A percentile compares a stretch with the other conserved stretches of the same genome.
Evolutionary conservation across 2,329 filamentous ascomycete species (phyloP).

Genomic region (Hypoxylon sp.): DNA sequence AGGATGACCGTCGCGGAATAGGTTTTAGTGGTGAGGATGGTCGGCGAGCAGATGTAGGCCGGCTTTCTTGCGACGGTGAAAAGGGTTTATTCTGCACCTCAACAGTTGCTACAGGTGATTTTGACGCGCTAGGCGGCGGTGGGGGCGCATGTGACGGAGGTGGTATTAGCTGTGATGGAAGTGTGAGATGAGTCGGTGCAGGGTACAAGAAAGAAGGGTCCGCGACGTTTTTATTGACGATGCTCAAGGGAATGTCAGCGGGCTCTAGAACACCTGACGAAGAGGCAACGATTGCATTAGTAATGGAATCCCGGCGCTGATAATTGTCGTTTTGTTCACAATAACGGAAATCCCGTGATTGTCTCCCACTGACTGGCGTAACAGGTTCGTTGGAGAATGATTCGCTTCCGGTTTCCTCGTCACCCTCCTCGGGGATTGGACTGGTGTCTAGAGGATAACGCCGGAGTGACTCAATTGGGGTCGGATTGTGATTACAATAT

Average conservation of each 20-base stretch:
- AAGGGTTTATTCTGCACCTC: constrained; percentile 31
- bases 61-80: constrained; percentile 20
- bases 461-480: constrained; percentile 56
- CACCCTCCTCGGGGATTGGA: constrained; percentile 68
- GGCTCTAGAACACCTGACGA: constrained; percentile 40
- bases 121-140: constrained; percentile 22
- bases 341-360: constrained; percentile 67
- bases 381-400: constrained; percentile 68
- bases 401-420: constrained; percentile 70
- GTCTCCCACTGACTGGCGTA: constrained; percentile 70
- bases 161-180: constrained; percentile 21
- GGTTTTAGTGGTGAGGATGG: constrained; percentile 36
- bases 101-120: constrained; percentile 21
- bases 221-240: constrained; percentile 38
- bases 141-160: constrained; percentile 22
- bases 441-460: constrained; percentile 63
- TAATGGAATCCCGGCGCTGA: constrained; percentile 45
- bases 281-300: constrained; percentile 40
- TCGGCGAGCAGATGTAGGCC: constrained; percentile 36
- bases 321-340: constrained; percentile 56
- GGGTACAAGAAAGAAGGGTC: constrained; percentile 30
- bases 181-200: constrained; percentile 13
- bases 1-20: constrained; percentile 44
- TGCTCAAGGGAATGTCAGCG: constrained; percentile 39
- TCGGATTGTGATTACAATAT: constrained; percentile 28